Evolutionary conservation across 768 basidiomycete species (phyloP), one percentile per base, ranked within the genome.

Genomic region (Serendipita sp.): DNA sequence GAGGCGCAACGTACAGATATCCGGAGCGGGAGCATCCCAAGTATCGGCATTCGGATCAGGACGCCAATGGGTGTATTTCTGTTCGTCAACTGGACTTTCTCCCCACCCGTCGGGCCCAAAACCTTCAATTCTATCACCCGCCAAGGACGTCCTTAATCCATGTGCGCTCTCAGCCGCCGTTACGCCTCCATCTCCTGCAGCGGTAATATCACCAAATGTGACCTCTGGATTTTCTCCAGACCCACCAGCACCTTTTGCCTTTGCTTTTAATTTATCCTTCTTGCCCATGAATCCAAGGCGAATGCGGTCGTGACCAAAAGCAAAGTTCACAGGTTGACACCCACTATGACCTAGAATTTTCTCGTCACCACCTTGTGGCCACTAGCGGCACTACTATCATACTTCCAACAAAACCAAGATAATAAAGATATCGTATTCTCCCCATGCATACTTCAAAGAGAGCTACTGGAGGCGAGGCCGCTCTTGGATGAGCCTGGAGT

Each of bases 241-340:
- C n/a, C 28, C 56, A 30, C 28, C 56, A 34, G 16, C 34, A n/a
- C 16, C 36, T 34, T 60, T 60, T 60, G 56, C 4, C 18, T 60
- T 60, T n/a, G 36, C 10, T 34, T 60, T 60, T 60, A 30, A n/a
- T 35, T 60, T 60, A 30, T 60, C 56, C n/a, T 60, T 60, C 18
- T 60, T 60, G 56, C 56, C 56, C 56, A 60, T 60, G 18, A n/a
- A 11, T 60, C 28, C 30, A 60, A n/a, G 56, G 28, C 56, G 10
- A 60, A 60, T 34, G 34, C 10, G 56, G 56, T 60, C 56, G 56
- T 10, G 56, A 60, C 13, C 56, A 36, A 60, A 51, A 23, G 23
- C 41, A 5, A 13, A 41, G 41, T 7, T 41, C 41, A 41, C 41
- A 41, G 41, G 41, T 41, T 41, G 41, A 13, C 41, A 41, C 41